These are phyloP conservation scores for Omphalea diandra DNA, from an alignment of 441 rosid genomes.

Conservation along the genomic window DNA sequence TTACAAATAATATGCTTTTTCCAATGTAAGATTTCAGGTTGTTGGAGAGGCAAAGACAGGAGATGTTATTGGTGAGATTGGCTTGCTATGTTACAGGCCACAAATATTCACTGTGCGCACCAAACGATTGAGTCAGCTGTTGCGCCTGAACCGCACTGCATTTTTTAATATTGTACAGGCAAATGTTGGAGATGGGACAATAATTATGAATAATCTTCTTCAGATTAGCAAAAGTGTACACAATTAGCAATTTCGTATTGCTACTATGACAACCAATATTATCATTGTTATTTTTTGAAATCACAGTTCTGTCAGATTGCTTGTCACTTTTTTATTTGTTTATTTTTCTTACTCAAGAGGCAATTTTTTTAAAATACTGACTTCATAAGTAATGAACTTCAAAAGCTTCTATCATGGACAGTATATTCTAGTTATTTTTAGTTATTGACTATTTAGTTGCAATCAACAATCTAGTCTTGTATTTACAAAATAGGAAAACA, in stretches of 20 bases:
- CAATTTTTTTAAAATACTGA: not conserved
- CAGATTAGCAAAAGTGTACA: slow-evolving; percentile 43
- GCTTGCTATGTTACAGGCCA: slow-evolving; percentile 83
- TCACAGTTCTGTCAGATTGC: not conserved
- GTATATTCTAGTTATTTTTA: not conserved
- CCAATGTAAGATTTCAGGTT: slow-evolving; percentile 39
- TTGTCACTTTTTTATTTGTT: not conserved
- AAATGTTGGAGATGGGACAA: slow-evolving; percentile 85
- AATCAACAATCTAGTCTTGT: not conserved
- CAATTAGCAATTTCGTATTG: not conserved
- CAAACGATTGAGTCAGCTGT: slow-evolving; percentile 71
- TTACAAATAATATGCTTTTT: slow-evolving; percentile 3
- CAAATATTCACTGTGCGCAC: slow-evolving; percentile 86
- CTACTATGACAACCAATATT: not conserved
- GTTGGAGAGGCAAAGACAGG: slow-evolving; percentile 69
- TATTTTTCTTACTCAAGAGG: not conserved
- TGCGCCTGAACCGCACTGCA: slow-evolving; percentile 80
- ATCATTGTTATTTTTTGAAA: not conserved
- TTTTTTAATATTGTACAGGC: slow-evolving; percentile 74
- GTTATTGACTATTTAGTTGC: not conserved
- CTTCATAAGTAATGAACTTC: too few species aligned
- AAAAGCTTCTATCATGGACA: not conserved
- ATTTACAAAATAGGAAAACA: not conserved
- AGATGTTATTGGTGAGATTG: slow-evolving; percentile 74
- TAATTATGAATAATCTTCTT: slow-evolving; percentile 88